Base-by-base conservation (phyloP, 208 protist genomes). In the Leishmania braziliensis region DNA sequence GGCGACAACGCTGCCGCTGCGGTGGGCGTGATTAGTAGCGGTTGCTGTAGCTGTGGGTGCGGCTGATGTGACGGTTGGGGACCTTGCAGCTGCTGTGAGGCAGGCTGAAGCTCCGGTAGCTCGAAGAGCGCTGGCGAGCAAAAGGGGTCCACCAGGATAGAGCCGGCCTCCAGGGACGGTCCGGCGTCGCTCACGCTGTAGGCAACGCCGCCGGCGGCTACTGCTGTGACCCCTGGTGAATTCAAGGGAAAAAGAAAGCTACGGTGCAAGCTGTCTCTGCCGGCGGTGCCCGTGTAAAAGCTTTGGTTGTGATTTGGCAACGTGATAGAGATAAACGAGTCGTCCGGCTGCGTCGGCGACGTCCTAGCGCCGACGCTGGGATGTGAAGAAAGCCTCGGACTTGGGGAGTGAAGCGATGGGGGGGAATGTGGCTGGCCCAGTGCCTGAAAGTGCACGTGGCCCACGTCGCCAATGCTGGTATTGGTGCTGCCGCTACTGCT, bases 221-320 rank as follows among this genome's bases (percentile, higher is more conserved):
- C 51, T 50, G 72, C 72, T 43, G 50, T 51, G 48, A 26, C 50
- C 18, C 51, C 29, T 23, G 72, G 18, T 16, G 48, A n/a, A 12
- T 10, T 62, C 1, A 65, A 33, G 8, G 86, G 86, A 36, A 89
- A 86, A 62, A 86, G 86, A 58, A 89, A 89, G 73, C 86, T 86
- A 29, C 86, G 82, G 10, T 51, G 79, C 23, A 89, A 66, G 70
- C 83, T 88, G 56, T 86, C 83, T 58, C 73, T 83, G 60, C 86
- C 83, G 43, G 76, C 62, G 3, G 76, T 88, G 69, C 82, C 79
- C 39, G 76, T 69, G 69, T 87, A 89, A 70, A 86, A 89, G 60
- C 86, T 84, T 29, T 81, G 71, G 65, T 68, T 75, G 79, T 84
- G 84, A 29, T 80, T 77, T 2, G 60, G 10, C 20, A 56, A 56